Evolutionary conservation across 2,329 filamentous ascomycete species (phyloP), one percentile per base, ranked within the genome.

Genomic region (Penicillium concentricum): DNA sequence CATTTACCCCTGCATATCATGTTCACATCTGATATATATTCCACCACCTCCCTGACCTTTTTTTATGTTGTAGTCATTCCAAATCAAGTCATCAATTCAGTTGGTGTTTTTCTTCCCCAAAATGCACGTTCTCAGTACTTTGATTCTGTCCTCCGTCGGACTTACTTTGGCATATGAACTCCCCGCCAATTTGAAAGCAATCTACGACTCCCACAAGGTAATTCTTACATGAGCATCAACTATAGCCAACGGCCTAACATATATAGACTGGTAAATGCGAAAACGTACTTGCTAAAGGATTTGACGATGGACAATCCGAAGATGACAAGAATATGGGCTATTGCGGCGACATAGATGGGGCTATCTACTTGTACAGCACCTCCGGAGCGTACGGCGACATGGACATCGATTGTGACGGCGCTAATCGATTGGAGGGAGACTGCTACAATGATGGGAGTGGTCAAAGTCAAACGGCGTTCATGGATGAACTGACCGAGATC

Each of bases 371-470:
- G 15, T 77, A 80, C 56, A 78, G 78, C 43, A 64, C 69, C 5
- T 73, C 59, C 3, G 64, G 62, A 13, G 41, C 59, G 22, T 72
- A 84, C 38, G 77, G 74, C 50, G 80, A 85, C 68, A 83, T 85
- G 80, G 83, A 85, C 62, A 75, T 85, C 52, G 82, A 84, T 71
- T 86, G 83, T 63, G 83, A 86, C 61, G 83, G 83, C 22, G 65
- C 73, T 8, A 76, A 81, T 53, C 68, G 71, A 22, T 72, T 74
- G 8, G 78, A 76, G 30, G 78, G 79, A 2, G 75, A 76, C 39
- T 84, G 82, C 61, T 73, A 67, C 34, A 74, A 70, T 18, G 79
- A 78, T 12, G 67, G 61, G 18, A 78, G 80, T 2, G 67, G 66
- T 1, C 66, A 69, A 64, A 70, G 69, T 35, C 62, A 77, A 55